A percentile compares a stretch with the other conserved stretches of the same genome.
Conservation (phyloP, 805 yeast genomes). For the Hagleromyces aurorensis region DNA sequence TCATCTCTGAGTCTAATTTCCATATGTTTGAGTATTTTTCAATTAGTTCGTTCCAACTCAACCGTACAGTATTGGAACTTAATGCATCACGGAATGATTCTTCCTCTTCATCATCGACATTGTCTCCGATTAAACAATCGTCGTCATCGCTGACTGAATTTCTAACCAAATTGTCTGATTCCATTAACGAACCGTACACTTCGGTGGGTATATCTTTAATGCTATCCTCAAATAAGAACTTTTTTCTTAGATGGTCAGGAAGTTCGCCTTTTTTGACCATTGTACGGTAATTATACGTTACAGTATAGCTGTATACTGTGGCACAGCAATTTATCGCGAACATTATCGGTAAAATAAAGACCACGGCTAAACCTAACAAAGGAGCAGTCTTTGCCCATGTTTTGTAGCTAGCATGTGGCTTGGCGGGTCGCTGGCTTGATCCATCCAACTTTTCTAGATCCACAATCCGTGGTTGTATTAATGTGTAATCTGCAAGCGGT, state of each 20-base stretch:
- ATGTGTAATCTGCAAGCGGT: conserved; percentile 18
- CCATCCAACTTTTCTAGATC: conserved; percentile 20
- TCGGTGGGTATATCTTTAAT: conserved; percentile 19
- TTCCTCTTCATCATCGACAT: conserved; percentile 3
- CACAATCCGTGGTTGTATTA: conserved; percentile 21
- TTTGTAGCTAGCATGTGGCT: conserved; percentile 1
- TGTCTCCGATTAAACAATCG: too few relatives aligned
- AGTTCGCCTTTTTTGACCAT: conserved; percentile 18
- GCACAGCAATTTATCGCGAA: conserved; percentile 23
- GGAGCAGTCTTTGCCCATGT: conserved; percentile 6
- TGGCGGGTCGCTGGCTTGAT: conserved; percentile 3
- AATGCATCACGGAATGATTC: conserved; percentile 4
- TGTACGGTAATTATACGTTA: conserved; percentile 21
- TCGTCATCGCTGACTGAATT: neutral
- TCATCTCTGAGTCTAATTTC: conserved; percentile 10
- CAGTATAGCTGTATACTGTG: conserved; percentile 25
- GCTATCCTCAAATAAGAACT: conserved; percentile 20
- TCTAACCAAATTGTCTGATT: conserved; percentile 9
- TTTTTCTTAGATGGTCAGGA: conserved; percentile 16
- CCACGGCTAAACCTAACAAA: conserved; percentile 4
- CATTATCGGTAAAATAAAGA: conserved; percentile 22
- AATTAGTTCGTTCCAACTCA: conserved; percentile 24
- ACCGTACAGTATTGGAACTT: conserved; percentile 11
- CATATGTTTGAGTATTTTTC: conserved; percentile 18
- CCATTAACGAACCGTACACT: conserved; percentile 20